Conservation (phyloP, 2,329 filamentous ascomycete genomes). For the Colletotrichum sp. region DNA sequence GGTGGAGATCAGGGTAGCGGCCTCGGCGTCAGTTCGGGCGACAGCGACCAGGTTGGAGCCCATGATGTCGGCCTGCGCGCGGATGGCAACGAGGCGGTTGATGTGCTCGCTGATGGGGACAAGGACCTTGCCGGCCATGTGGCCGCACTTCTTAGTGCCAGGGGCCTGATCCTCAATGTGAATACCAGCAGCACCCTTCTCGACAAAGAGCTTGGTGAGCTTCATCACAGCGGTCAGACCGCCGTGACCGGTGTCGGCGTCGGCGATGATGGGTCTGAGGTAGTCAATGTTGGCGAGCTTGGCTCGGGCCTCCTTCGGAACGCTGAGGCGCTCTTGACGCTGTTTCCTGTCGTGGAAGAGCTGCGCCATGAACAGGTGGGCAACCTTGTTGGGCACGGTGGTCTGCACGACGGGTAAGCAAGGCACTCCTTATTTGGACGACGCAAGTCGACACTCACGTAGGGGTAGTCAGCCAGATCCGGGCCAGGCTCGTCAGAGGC, state of each 20-base stretch:
- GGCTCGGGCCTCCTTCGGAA: constrained; percentile 73
- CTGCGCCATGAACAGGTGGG: constrained; percentile 97
- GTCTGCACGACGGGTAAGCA: constrained; percentile 59
- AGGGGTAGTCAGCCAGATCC: constrained; percentile 97
- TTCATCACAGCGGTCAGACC: constrained; percentile 99
- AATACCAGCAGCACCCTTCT: constrained; percentile 95
- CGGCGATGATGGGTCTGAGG: constrained; percentile 92
- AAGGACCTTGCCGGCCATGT: constrained; percentile 98
- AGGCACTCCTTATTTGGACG: not conserved
- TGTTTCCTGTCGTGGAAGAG: constrained; percentile 99
- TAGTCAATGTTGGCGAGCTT: constrained; percentile 87
- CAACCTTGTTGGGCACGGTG: constrained; percentile 97
- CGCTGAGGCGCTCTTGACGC: constrained; percentile 87
- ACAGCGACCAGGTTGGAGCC: constrained; percentile 88
- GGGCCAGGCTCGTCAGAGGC: constrained; percentile 95
- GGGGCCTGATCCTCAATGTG: constrained; percentile 99
- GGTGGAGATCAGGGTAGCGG: constrained; percentile 94
- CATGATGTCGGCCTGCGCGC: constrained; percentile 99
- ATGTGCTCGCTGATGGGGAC: constrained; percentile 98
- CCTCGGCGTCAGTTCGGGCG: constrained; percentile 95
- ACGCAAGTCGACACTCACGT: constrained; percentile 56
- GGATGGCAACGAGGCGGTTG: constrained; percentile 94
- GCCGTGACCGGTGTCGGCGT: constrained; percentile 96
- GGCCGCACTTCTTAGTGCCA: constrained; percentile 98
- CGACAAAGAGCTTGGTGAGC: constrained; percentile 95